Evolutionary conservation across 768 basidiomycete species (phyloP).

Genomic region (Termitomyces sp.): DNA sequence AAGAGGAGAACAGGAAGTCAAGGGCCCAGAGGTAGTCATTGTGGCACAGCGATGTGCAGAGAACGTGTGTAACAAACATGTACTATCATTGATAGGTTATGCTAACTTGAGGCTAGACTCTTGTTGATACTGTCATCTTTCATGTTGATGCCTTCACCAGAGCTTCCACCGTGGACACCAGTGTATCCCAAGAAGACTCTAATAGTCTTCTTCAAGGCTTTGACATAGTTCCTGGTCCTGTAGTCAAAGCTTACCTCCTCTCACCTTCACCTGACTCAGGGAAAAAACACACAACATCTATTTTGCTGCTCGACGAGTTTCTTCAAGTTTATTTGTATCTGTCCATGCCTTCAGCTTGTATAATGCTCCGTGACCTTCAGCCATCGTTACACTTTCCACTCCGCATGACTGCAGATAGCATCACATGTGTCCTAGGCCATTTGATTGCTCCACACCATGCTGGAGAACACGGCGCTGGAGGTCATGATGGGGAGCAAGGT

Average conservation of each 20-base stretch:
- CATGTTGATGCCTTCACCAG: slow-evolving; percentile 78
- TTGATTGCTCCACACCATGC: slow-evolving; percentile 30
- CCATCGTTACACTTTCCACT: slow-evolving; percentile 53
- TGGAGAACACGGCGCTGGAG: slow-evolving; percentile 24
- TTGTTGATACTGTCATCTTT: slow-evolving; percentile 70
- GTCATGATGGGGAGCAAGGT: slow-evolving; percentile 21
- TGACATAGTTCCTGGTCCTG: slow-evolving; percentile 54
- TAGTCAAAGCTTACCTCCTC: slow-evolving; percentile 50
- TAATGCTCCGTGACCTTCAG: slow-evolving; percentile 36
- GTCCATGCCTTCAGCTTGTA: slow-evolving; percentile 38
- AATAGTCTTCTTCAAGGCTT: slow-evolving; percentile 46
- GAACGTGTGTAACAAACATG: slow-evolving; percentile 41
- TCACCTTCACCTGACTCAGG: slow-evolving; percentile 17
- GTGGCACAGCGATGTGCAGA: slow-evolving; percentile 55
- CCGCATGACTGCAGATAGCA: slow-evolving; percentile 33
- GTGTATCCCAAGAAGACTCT: slow-evolving; percentile 21
- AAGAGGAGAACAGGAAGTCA: slow-evolving; percentile 11
- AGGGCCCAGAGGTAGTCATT: slow-evolving; percentile 54
- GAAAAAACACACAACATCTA: slow-evolving; percentile 37
- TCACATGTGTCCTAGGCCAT: slow-evolving; percentile 25
- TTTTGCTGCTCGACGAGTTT: slow-evolving; percentile 70
- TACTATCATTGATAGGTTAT: not conserved
- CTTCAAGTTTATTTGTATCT: slow-evolving; percentile 73
- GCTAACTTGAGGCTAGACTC: slow-evolving; percentile 29
- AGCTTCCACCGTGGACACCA: slow-evolving; percentile 30